Evolutionary conservation across 495 filamentous ascomycete genomes (phyloP).

Genomic region (Penicillium samsonianum): DNA sequence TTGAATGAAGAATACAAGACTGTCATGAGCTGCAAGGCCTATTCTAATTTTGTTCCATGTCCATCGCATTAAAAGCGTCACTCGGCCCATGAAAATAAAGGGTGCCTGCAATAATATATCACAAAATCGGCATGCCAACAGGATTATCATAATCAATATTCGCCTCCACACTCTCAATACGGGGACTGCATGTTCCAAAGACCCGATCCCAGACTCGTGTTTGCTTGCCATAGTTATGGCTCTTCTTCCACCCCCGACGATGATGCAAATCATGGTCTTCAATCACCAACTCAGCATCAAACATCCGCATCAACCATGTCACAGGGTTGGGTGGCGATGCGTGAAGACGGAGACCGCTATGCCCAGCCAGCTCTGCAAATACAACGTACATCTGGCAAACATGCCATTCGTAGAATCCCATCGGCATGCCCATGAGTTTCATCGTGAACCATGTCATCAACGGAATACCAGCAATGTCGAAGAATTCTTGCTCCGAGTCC

Average conservation of each 20-base stretch:
- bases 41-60: no score
- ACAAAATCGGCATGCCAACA: conserved; percentile 25
- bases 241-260: conserved; percentile 48
- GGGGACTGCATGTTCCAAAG: conserved; percentile 40
- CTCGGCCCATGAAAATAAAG: no score
- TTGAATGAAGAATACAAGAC: no score
- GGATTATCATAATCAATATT: conserved; percentile 43
- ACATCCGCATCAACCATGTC: conserved; percentile 38
- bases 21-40: no score
- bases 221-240: conserved; percentile 49
- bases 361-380: conserved; percentile 43
- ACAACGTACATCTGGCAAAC: conserved; percentile 44
- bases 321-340: conserved; percentile 24
- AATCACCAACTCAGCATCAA: conserved; percentile 43
- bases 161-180: conserved; percentile 36
- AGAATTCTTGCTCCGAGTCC: conserved; percentile 47
- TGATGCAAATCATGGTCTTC: conserved; percentile 49
- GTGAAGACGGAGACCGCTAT: conserved; percentile 41
- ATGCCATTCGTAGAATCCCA: conserved; percentile 50
- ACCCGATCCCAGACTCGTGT: conserved; percentile 45
- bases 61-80: no score
- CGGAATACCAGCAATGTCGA: conserved; percentile 45
- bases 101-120: no score
- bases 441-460: conserved; percentile 39
- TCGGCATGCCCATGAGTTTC: conserved; percentile 34